A percentile compares a stretch with the other conserved stretches of the same genome.
Conservation (phyloP, 768 basidiomycete genomes). For the Lepiota brunneoincarnata region DNA sequence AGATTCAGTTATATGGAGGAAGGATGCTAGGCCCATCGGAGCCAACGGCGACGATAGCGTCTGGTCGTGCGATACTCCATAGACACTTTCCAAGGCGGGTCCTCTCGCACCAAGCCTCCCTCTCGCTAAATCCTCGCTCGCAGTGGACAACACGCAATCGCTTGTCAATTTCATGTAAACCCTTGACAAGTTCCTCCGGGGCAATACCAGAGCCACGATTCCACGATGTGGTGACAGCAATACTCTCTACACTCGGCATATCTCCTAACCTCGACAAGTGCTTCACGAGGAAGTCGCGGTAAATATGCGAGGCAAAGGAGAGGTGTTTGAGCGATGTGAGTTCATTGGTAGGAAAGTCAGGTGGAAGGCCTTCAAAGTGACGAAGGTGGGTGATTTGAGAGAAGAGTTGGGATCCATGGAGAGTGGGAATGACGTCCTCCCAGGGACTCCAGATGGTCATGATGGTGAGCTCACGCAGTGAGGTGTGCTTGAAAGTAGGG, state of each 20-base stretch:
- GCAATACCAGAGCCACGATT: not conserved
- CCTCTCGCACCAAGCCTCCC: conserved; percentile 5
- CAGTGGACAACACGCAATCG: conserved; percentile 8
- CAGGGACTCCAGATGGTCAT: conserved; percentile 13
- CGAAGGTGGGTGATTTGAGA: conserved; percentile 11
- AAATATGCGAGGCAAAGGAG: conserved; percentile 11
- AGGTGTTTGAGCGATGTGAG: conserved; percentile 10
- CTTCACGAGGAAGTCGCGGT: conserved; percentile 10
- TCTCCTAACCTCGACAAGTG: conserved; percentile 6
- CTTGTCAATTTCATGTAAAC: conserved; percentile 9
- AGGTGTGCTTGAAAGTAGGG: conserved; percentile 8
- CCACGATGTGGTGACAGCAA: conserved; percentile 9
- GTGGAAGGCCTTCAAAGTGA: conserved; percentile 8
- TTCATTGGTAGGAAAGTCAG: conserved; percentile 10
- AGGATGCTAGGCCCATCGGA: not conserved
- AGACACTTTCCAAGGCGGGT: conserved; percentile 6
- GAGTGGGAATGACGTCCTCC: conserved; percentile 3
- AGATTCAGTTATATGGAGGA: too few relatives aligned
- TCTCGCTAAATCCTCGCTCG: conserved; percentile 5
- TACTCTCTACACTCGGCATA: not conserved
- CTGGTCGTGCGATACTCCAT: conserved; percentile 8
- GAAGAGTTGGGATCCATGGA: conserved; percentile 6
- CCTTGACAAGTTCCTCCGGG: conserved; percentile 6
- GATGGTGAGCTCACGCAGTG: conserved; percentile 8
- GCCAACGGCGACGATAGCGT: not conserved